phyloP scores from a whole-genome alignment of 257 asterid genomes.

The Lantana camara region DNA sequence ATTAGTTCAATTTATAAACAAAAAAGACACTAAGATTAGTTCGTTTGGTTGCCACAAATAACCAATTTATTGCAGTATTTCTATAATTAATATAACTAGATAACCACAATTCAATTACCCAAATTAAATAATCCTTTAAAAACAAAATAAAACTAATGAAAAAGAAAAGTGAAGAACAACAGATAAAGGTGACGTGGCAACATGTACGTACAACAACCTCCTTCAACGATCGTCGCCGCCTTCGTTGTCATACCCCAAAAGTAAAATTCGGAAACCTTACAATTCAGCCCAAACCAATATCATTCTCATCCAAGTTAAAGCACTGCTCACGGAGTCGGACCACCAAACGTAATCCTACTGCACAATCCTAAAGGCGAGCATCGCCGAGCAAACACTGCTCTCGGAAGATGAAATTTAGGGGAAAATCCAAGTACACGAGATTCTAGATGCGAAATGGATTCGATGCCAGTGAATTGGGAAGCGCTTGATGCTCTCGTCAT shows the following conservation, averaged over 20 bases:
- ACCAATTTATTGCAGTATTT: too few species aligned
- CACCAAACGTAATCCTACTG: too few species aligned
- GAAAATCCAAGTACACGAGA: conserved; percentile 8
- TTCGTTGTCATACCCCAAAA: not conserved
- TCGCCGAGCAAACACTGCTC: too few species aligned
- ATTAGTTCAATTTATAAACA: too few species aligned
- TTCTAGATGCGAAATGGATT: conserved; percentile 57
- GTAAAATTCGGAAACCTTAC: not conserved
- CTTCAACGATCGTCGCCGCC: conserved; percentile 32
- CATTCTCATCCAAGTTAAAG: not conserved
- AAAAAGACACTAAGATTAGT: too few species aligned
- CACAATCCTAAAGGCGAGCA: not conserved
- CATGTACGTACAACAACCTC: conserved; percentile 32
- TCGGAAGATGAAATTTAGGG: not conserved
- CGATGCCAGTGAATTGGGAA: conserved; percentile 86
- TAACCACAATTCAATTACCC: too few species aligned
- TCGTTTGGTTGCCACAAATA: too few species aligned
- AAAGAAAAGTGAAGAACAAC: too few species aligned
- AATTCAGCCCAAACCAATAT: conserved; percentile 11
- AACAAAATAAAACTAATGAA: too few species aligned
- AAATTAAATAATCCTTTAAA: too few species aligned
- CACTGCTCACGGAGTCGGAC: too few species aligned
- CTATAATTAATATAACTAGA: too few species aligned
- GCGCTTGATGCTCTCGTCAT: conserved; percentile 83
- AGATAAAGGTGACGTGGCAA: conserved; percentile 38